A percentile compares a stretch with the other conserved stretches of the same genome.
Conservation (phyloP, 148 eudicot species). For the Limonium bicolor region DNA sequence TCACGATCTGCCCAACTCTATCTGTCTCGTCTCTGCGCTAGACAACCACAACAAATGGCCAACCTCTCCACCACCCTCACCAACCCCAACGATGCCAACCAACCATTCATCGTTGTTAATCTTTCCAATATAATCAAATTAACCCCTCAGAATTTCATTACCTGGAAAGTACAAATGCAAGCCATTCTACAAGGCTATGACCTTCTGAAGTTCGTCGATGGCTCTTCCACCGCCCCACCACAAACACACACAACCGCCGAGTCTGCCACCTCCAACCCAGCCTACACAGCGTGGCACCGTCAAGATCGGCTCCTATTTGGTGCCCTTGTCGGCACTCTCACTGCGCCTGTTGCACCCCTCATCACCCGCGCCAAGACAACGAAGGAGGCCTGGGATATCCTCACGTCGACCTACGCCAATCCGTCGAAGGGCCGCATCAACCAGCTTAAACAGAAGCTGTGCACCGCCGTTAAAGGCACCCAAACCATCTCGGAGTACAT, state of each 20-base stretch:
- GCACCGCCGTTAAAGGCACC: background rate
- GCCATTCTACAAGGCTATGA: constrained; percentile 6
- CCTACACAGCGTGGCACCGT: background rate
- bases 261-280: background rate
- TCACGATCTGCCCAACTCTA: too few species aligned
- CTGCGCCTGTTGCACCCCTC: background rate
- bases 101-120: background rate
- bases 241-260: background rate
- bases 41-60: too few species aligned
- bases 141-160: background rate
- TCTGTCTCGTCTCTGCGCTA: too few species aligned
- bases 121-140: background rate
- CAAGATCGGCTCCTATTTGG: background rate
- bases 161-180: constrained; percentile 1
- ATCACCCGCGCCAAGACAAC: too few species aligned
- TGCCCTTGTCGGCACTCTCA: background rate
- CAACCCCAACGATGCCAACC: background rate
- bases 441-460: background rate
- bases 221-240: background rate
- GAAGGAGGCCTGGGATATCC: background rate
- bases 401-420: background rate
- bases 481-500: background rate
- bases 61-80: too few species aligned
- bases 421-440: background rate
- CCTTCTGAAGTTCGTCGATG: constrained; percentile 1